phyloP scores from a whole-genome alignment of 169 alveolate genomes.

The Babesia bigemina region DNA sequence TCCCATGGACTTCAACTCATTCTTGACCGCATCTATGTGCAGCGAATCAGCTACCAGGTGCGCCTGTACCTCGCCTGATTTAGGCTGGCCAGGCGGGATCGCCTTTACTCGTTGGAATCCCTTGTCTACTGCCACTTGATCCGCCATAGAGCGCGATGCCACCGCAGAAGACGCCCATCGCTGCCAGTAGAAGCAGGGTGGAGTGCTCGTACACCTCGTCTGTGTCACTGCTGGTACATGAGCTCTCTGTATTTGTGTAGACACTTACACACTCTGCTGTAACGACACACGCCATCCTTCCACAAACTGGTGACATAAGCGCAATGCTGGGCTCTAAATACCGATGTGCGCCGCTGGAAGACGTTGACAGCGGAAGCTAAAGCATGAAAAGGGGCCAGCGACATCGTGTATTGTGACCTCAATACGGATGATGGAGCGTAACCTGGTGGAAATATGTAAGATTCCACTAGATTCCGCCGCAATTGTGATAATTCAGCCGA shows the following conservation, averaged over 20 bases:
- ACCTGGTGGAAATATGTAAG: too few species aligned
- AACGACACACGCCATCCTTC: background rate
- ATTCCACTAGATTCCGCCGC: too few species aligned
- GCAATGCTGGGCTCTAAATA: background rate
- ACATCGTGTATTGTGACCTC: too few species aligned
- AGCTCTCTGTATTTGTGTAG: too few species aligned
- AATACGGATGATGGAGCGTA: too few species aligned
- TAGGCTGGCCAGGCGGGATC: background rate
- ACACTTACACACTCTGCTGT: background rate
- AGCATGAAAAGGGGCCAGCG: too few species aligned
- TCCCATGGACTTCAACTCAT: background rate
- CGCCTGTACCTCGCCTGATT: background rate
- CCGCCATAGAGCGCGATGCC: background rate
- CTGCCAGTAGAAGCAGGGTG: background rate
- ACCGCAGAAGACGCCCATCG: background rate
- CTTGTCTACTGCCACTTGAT: background rate
- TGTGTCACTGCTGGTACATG: background rate
- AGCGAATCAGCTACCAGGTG: constrained; percentile 4
- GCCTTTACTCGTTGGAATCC: too few species aligned
- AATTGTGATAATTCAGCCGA: too few species aligned
- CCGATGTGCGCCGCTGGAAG: background rate
- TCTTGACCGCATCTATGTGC: background rate
- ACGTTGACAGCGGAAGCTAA: too few species aligned
- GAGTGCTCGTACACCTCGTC: background rate
- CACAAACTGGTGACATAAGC: background rate